Base-by-base conservation (phyloP, 2,329 filamentous ascomycete genomes). In the Penicillium sp. region DNA sequence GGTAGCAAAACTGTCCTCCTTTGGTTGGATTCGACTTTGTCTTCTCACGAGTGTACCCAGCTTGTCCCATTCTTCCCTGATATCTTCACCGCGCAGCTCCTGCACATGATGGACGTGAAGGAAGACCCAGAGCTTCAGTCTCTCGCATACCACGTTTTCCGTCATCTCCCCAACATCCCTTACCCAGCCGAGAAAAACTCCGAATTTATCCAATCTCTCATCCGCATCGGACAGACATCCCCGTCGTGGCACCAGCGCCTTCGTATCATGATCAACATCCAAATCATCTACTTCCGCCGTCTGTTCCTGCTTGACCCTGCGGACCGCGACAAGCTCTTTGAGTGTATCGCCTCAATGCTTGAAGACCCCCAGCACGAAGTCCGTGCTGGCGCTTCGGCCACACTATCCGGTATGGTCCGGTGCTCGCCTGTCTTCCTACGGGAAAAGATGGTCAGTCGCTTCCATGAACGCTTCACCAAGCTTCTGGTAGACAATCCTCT, bases 101-200 rank as follows among this genome's bases (percentile, higher is more conserved):
- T 99, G 50, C 92, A 99, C 78, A 99, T 99, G 94, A 99, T 99
- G 93, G 94, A 99, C 69, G 91, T 99, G 72, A 97, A 97, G 73
- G 94, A 99, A 73, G 94, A 99, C 67, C 91, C 91, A 0, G 95
- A 99, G 73, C 82, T 99, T 2, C 95, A 97, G 80, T 88, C 89
- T 10, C 82, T 97, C 9, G 93, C 94, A 0, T 99, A 97, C 70
- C 91, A 96, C 69, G 94, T 99, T 40, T 99, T 97, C 79, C 88
- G 93, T 7, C 93, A 99, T 69, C 79, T 99, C 16, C 91, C 94
- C 14, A 99, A 99, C 72, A 91, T 99, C 54, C 92, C 94, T 0
- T 93, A 97, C 76, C 87, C 90, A 2, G 84, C 87, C 31, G 91
- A 92, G 55, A 90, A 97, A 72, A 91, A 96, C 65, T 84, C 85